Percentiles rank a stretch among this genome's conserved stretches.
Evolutionary conservation across 108 stramenopile species (phyloP).

Genomic region (Nitzschia sp.): DNA sequence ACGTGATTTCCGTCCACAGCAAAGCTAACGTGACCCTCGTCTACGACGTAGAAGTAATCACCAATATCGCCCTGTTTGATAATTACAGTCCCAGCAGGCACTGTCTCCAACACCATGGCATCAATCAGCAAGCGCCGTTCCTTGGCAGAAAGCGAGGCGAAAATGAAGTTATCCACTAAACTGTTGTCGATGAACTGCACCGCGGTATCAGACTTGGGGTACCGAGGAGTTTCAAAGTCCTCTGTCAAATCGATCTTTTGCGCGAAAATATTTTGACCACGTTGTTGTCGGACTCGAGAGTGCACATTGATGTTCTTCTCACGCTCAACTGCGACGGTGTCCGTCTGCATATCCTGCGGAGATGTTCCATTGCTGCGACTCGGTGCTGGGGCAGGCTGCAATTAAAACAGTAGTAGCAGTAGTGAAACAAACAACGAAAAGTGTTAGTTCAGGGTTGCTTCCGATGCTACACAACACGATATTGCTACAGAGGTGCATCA

Average conservation of each 20-base stretch:
- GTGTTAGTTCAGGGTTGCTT: too few relatives aligned
- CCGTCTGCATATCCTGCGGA: conserved; percentile 40
- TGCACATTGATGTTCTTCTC: conserved; percentile 82
- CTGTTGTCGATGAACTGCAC: conserved; percentile 82
- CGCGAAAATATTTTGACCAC: conserved; percentile 87
- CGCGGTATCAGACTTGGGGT: conserved; percentile 75
- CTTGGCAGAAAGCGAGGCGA: conserved; percentile 68
- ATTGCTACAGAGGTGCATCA: too few relatives aligned
- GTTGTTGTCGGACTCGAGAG: conserved; percentile 67
- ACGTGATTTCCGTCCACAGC: conserved; percentile 86
- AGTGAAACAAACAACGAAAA: neutral
- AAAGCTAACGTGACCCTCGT: conserved; percentile 85
- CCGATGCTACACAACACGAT: too few relatives aligned
- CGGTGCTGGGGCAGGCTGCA: neutral
- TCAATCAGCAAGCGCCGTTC: conserved; percentile 83
- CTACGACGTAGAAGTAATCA: conserved; percentile 91
- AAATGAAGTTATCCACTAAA: conserved; percentile 88
- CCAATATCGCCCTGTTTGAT: conserved; percentile 90
- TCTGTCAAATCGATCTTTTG: conserved; percentile 75
- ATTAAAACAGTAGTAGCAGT: neutral
- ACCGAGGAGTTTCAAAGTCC: conserved; percentile 69
- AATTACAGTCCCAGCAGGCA: conserved; percentile 81
- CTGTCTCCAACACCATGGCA: conserved; percentile 85
- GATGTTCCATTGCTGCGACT: conserved; percentile 22
- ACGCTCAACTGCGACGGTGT: conserved; percentile 57